A percentile compares a stretch with the other conserved stretches of the same genome.
Evolutionary conservation across 2,329 filamentous ascomycete species (phyloP).

Genomic region (Aspergillus fumigatus): DNA sequence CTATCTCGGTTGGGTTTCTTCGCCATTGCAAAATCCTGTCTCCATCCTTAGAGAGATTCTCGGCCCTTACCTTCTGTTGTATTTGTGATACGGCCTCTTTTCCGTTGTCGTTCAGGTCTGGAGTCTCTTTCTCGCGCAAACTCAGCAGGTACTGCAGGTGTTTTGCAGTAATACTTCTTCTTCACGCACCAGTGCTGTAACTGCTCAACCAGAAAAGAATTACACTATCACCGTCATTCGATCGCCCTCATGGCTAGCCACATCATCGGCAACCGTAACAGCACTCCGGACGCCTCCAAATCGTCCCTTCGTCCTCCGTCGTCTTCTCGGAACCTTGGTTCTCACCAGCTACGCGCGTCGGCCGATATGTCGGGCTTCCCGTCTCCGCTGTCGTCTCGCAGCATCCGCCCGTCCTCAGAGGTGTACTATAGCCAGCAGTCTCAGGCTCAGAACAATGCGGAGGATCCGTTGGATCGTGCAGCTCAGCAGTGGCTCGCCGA

Average conservation of each 20-base stretch:
- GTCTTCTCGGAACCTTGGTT: conserved; percentile 71
- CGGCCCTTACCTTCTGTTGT: conserved; percentile 15
- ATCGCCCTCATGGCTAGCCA: conserved; percentile 54
- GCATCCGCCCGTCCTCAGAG: conserved; percentile 88
- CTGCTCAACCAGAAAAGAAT: not conserved
- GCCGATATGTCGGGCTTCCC: conserved; percentile 89
- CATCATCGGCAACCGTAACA: conserved; percentile 82
- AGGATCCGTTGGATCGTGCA: conserved; percentile 87
- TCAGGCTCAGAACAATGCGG: conserved; percentile 62
- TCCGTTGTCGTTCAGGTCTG: conserved; percentile 6
- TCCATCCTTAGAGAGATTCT: conserved; percentile 19
- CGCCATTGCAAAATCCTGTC: conserved; percentile 13
- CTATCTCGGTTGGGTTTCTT: conserved; percentile 25
- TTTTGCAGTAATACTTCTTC: conserved; percentile 39
- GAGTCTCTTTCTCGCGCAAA: conserved; percentile 30
- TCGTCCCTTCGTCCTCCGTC: conserved; percentile 79
- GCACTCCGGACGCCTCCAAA: conserved; percentile 86
- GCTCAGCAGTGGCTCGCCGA: conserved; percentile 98
- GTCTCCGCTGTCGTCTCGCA: conserved; percentile 66
- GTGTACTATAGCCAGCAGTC: conserved; percentile 78
- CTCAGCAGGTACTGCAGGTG: conserved; percentile 81
- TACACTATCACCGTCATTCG: not conserved
- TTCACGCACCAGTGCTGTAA: conserved; percentile 5
- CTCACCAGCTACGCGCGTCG: conserved; percentile 85
- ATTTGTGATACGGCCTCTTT: not conserved